A percentile compares a stretch with the other conserved stretches of the same genome.
phyloP scores from a whole-genome alignment of 805 yeast species.

The Yamadazyma ubonensis region DNA sequence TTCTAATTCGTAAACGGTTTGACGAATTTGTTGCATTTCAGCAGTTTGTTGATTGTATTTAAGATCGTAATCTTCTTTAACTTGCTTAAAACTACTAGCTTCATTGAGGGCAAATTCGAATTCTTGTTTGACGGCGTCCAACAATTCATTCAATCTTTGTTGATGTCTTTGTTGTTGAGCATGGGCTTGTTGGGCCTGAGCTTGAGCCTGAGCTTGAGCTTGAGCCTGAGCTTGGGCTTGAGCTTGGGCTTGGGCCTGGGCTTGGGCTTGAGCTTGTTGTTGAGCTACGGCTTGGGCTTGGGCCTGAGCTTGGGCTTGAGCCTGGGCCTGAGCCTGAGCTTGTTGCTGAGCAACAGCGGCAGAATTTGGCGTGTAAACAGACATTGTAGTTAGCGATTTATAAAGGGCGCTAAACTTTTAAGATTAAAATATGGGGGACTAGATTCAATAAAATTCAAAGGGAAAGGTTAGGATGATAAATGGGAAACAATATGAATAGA shows the following conservation, averaged over 20 bases:
- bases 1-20: slow-evolving; percentile 90
- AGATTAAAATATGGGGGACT: too few relatives aligned
- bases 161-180: slow-evolving; percentile 42
- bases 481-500: background rate
- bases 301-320: slow-evolving; percentile 19
- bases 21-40: slow-evolving; percentile 91
- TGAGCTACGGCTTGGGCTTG: slow-evolving; percentile 24
- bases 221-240: slow-evolving; percentile 24
- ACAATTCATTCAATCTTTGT: slow-evolving; percentile 65
- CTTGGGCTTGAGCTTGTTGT: slow-evolving; percentile 18
- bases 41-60: slow-evolving; percentile 88
- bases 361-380: slow-evolving; percentile 37
- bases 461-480: background rate
- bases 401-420: background rate
- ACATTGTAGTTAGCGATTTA: slow-evolving; percentile 25
- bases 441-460: too few relatives aligned
- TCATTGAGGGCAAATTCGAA: slow-evolving; percentile 82
- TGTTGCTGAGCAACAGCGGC: slow-evolving; percentile 24
- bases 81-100: slow-evolving; percentile 80
- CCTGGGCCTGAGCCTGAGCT: slow-evolving; percentile 20
- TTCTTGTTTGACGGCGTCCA: slow-evolving; percentile 91
- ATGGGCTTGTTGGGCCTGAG: slow-evolving; percentile 16
- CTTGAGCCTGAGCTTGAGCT: slow-evolving; percentile 9
- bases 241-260: slow-evolving; percentile 23
- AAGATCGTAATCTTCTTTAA: slow-evolving; percentile 88